These are phyloP conservation scores for Tylopilus orsonianus DNA, from an alignment of 1,284 basidiomycete species.

Conservation along the genomic window DNA sequence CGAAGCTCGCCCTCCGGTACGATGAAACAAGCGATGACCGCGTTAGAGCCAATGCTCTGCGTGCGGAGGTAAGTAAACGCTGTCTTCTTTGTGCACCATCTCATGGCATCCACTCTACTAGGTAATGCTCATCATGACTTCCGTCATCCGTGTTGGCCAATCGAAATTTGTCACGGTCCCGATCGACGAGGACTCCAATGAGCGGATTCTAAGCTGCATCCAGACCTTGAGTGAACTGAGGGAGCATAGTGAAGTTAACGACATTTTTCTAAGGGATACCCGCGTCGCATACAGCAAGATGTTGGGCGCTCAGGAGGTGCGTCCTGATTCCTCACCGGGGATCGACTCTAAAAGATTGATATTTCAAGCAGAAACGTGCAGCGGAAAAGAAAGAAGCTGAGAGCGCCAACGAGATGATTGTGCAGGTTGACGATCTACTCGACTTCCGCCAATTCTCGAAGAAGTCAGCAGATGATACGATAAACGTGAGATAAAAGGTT, in stretches of 20 bases:
- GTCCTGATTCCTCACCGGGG: constrained; percentile 12
- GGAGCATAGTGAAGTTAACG: constrained; percentile 60
- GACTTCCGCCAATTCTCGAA: constrained; percentile 94
- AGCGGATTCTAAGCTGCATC: constrained; percentile 96
- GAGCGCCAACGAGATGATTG: constrained; percentile 66
- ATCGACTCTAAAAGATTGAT: neutral
- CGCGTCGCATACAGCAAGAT: constrained; percentile 94
- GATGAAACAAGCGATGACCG: constrained; percentile 60
- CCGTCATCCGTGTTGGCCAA: constrained; percentile 94
- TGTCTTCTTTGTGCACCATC: neutral
- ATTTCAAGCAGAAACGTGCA: constrained; percentile 63
- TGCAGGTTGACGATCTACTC: constrained; percentile 94
- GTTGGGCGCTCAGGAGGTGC: constrained; percentile 87
- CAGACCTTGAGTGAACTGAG: constrained; percentile 86
- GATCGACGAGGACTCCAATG: constrained; percentile 97
- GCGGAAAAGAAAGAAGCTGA: constrained; percentile 85
- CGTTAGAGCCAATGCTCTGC: constrained; percentile 67
- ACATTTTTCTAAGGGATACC: constrained; percentile 93
- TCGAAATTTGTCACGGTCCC: constrained; percentile 91
- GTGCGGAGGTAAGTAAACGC: constrained; percentile 76
- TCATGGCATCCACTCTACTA: constrained; percentile 28
- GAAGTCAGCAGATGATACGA: constrained; percentile 78
- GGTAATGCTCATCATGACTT: constrained; percentile 99
- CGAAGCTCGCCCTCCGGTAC: constrained; percentile 90
- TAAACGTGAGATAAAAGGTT: constrained; percentile 62